Evolutionary conservation across 768 basidiomycete species (phyloP), one percentile per base, ranked within the genome.

Genomic region (Naganishia vaughanmartiniae): DNA sequence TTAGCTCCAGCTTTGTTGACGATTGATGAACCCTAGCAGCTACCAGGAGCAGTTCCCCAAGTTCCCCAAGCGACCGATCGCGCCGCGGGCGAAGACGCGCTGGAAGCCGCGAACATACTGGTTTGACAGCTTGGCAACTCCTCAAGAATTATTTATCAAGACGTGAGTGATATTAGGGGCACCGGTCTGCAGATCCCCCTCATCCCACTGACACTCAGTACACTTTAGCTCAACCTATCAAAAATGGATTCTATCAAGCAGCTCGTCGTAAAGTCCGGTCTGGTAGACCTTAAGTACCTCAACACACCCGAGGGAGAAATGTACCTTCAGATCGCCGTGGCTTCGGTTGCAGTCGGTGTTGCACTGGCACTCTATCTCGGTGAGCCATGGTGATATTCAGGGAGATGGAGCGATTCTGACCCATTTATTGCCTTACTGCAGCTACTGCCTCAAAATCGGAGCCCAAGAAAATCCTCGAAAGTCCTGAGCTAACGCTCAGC

Each of bases 251-350:
- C 60, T 26, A 30, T 63, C 60, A 63, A 63, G 39, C 60, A 63
- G 24, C 14, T 63, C 42, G 60, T 63, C 39, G 60, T 42, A 26
- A 17, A 63, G 42, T 24, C 60, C 39, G 60, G 60, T 45, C n/a
- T 63, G n/a, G 60, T 63, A 14, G 60, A 63, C 60, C 6, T 63
- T 42, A 26, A n/a, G 42, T 63, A 63, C 60, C 60, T 63, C 42
- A 45, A 63, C 60, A 42, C 60, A 19, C 39, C 60, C 39, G 45
- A 69, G 36, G 45, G 56, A 28, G 56, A 69, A 31, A 58, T 69
- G 56, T 69, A 69, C 46, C 55, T 69, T 24, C 55, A 69, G 57
- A 60, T 69, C 68, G 68, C 56, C 5, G 56, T 69, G 19, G 34
- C 58, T 45, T 48, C 58, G 42, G 30, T 69, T 57, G 68, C 57